Conservation (phyloP, 768 basidiomycete genomes). For the Lentinula guzmanii region DNA sequence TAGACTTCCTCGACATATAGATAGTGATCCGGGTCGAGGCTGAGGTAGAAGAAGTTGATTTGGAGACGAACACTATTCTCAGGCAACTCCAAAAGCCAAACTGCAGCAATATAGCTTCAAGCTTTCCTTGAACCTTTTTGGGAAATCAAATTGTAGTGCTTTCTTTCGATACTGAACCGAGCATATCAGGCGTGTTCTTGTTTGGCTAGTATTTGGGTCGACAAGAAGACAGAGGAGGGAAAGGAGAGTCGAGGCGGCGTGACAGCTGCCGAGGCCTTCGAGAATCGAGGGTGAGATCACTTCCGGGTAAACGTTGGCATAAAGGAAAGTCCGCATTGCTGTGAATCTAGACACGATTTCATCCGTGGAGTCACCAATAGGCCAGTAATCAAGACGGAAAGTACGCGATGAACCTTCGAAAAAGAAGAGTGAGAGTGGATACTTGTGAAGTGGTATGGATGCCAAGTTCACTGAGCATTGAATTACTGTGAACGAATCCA, state of each 20-base stretch:
- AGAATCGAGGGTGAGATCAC: not conserved
- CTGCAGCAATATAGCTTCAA: not conserved
- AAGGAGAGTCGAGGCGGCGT: not conserved
- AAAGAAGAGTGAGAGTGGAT: not conserved
- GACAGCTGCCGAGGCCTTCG: not conserved
- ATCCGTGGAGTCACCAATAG: not conserved
- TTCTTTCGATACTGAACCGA: too few species aligned
- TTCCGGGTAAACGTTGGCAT: not conserved
- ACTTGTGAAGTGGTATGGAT: not conserved
- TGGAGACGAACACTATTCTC: not conserved
- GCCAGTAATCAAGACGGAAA: not conserved
- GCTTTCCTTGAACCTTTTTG: not conserved
- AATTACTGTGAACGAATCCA: not conserved
- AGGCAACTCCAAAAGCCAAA: not conserved
- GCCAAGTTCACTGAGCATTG: not conserved
- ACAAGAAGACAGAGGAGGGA: too few species aligned
- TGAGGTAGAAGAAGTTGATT: not conserved
- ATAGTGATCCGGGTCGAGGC: slow-evolving; percentile 1
- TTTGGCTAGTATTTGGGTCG: too few species aligned
- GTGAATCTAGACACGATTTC: not conserved
- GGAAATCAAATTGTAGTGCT: not conserved
- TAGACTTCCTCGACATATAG: not conserved
- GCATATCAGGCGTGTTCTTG: too few species aligned
- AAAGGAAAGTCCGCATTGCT: not conserved
- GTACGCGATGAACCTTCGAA: not conserved